Conservation (phyloP, 176 grass and related monocot species). For the Canna indica region DNA sequence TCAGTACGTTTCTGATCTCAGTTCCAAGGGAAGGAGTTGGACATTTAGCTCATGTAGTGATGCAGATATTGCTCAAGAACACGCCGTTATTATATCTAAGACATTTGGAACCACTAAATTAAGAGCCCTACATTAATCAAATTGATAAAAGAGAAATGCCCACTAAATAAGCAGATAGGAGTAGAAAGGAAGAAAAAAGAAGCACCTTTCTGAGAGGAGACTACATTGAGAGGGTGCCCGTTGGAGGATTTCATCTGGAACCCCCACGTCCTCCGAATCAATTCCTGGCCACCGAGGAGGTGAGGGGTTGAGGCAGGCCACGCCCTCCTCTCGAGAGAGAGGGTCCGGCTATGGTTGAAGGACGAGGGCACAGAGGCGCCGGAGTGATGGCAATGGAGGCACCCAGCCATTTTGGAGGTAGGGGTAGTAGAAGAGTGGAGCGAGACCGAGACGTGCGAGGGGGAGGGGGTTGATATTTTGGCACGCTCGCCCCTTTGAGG, state of each 20-base stretch:
- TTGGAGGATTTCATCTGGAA: slow-evolving; percentile 42
- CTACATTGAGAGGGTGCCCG: slow-evolving; percentile 48
- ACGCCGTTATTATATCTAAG: no score
- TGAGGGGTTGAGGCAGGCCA: neutral
- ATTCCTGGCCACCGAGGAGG: slow-evolving; percentile 5
- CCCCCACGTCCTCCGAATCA: slow-evolving; percentile 14
- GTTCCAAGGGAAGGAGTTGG: no score
- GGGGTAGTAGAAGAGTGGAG: neutral
- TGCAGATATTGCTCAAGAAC: no score
- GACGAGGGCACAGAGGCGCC: neutral
- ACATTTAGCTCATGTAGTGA: no score
- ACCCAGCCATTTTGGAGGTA: slow-evolving; percentile 7
- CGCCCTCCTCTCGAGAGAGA: slow-evolving; percentile 1
- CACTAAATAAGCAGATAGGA: neutral
- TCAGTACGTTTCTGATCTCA: no score
- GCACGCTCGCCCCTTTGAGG: neutral
- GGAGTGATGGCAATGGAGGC: slow-evolving; percentile 4
- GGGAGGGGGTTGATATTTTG: neutral
- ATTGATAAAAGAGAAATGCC: neutral
- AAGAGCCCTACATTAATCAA: neutral
- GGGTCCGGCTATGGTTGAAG: neutral
- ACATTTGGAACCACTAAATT: no score
- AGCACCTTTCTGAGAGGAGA: slow-evolving; percentile 44
- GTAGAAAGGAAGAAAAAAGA: neutral
- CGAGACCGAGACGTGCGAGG: neutral